Conservation (phyloP, 306 rosid species). For the Quercus suber region DNA sequence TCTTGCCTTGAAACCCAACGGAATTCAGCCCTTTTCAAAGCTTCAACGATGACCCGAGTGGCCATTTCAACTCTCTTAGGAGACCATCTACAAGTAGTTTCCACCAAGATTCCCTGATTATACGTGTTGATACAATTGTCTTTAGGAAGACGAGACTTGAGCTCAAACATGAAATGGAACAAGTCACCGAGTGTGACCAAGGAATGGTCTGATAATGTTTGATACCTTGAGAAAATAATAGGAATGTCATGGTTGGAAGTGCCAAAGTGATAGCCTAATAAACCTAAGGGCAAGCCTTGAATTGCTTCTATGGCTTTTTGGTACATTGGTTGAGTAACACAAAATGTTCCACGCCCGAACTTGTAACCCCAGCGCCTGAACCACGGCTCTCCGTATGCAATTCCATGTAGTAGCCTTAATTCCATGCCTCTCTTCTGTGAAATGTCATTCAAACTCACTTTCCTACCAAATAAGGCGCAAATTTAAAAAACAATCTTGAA, state of each 20-base stretch:
- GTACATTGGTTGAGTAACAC: constrained; percentile 63
- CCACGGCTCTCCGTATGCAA: constrained; percentile 70
- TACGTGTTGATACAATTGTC: constrained; percentile 36
- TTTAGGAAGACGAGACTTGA: constrained; percentile 55
- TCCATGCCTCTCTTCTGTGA: constrained; percentile 79
- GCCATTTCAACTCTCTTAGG: constrained; percentile 78
- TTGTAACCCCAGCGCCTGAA: constrained; percentile 86
- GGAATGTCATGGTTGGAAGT: constrained; percentile 49
- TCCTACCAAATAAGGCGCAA: constrained; percentile 37
- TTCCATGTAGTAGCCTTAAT: constrained; percentile 60
- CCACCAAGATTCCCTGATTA: constrained; percentile 31
- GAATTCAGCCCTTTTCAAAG: constrained; percentile 50
- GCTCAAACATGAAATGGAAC: constrained; percentile 67
- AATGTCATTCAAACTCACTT: constrained; percentile 69
- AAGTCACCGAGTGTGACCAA: constrained; percentile 65
- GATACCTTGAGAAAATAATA: constrained; percentile 61
- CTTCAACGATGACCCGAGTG: constrained; percentile 59
- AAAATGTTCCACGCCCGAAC: constrained; percentile 59
- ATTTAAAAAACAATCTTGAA: not conserved
- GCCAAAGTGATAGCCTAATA: constrained; percentile 43
- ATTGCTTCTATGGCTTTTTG: constrained; percentile 68
- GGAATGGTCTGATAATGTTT: constrained; percentile 68
- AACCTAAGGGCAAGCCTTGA: constrained; percentile 56
- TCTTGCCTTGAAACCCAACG: constrained; percentile 84
- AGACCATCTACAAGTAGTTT: constrained; percentile 76